phyloP scores from a whole-genome alignment of 805 yeast genomes.

The Starmera dryadoides region DNA sequence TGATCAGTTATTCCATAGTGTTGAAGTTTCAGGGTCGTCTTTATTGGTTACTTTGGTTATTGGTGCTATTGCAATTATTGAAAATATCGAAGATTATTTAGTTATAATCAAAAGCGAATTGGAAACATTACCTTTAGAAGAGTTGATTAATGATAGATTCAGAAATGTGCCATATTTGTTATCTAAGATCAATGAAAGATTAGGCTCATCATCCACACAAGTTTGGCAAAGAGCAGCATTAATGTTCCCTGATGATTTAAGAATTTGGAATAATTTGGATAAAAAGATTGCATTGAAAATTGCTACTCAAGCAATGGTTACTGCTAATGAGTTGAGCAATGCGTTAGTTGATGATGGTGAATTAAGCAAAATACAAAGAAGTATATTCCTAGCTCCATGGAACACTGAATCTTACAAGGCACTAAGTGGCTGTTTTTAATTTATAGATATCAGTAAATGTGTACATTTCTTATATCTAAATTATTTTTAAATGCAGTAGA shows the following conservation, averaged over 20 bases:
- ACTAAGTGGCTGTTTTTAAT: slow-evolving; percentile 21
- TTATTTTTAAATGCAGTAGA: too few relatives aligned
- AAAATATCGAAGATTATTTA: slow-evolving; percentile 49
- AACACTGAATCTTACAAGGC: slow-evolving; percentile 24
- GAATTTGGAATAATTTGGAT: slow-evolving; percentile 65
- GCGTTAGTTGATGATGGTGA: slow-evolving; percentile 42
- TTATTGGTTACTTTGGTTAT: slow-evolving; percentile 61
- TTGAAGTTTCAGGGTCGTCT: slow-evolving; percentile 60
- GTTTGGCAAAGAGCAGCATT: slow-evolving; percentile 67
- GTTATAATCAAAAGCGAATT: slow-evolving; percentile 66
- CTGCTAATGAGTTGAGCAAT: slow-evolving; percentile 43
- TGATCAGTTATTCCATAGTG: slow-evolving; percentile 67
- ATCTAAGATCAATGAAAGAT: slow-evolving; percentile 38
- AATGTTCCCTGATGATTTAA: slow-evolving; percentile 63
- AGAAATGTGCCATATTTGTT: slow-evolving; percentile 54
- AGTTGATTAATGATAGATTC: slow-evolving; percentile 41
- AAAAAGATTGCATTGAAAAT: slow-evolving; percentile 49
- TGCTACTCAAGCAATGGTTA: slow-evolving; percentile 44
- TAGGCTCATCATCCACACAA: slow-evolving; percentile 20
- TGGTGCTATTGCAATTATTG: slow-evolving; percentile 72
- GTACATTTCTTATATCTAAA: too few relatives aligned
- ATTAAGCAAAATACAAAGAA: slow-evolving; percentile 55
- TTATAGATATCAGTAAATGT: too few relatives aligned
- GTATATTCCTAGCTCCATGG: slow-evolving; percentile 58
- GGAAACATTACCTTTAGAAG: slow-evolving; percentile 36